phyloP scores from a whole-genome alignment of 805 yeast genomes.

The Torulaspora indica region DNA sequence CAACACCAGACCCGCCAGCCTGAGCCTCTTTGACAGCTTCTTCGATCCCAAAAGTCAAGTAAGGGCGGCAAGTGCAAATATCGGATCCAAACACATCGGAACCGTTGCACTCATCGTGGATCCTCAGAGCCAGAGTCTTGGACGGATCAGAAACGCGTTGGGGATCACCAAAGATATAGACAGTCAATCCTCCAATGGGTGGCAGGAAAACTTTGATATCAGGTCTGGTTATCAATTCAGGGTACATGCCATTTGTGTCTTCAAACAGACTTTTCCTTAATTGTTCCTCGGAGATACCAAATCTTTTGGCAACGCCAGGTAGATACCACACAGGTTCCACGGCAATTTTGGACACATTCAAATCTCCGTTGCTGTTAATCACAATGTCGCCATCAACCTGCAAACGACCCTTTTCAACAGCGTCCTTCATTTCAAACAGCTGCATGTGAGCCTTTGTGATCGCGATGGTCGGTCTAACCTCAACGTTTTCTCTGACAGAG shows the following conservation, averaged over 20 bases:
- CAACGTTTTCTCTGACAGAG: conserved; percentile 45
- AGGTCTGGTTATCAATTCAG: conserved; percentile 62
- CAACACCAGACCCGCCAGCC: conserved; percentile 59
- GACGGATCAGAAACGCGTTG: conserved; percentile 48
- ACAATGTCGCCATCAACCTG: conserved; percentile 58
- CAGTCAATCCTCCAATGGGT: conserved; percentile 66
- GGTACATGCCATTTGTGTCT: conserved; percentile 69
- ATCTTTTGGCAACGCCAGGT: conserved; percentile 64
- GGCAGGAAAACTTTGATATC: conserved; percentile 63
- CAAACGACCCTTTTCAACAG: conserved; percentile 49
- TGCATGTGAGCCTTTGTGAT: conserved; percentile 64
- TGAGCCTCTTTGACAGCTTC: conserved; percentile 69
- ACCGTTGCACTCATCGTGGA: conserved; percentile 68
- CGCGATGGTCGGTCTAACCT: conserved; percentile 60
- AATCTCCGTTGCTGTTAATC: conserved; percentile 54
- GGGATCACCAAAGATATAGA: conserved; percentile 62
- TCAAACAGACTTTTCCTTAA: conserved; percentile 58
- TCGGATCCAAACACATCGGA: conserved; percentile 67
- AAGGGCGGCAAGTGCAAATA: conserved; percentile 67
- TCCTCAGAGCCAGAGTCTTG: conserved; percentile 51
- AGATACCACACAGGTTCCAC: conserved; percentile 69
- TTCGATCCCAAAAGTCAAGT: conserved; percentile 58
- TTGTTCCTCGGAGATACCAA: conserved; percentile 51
- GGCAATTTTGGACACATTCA: conserved; percentile 59
- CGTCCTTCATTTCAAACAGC: conserved; percentile 53